These are phyloP conservation scores for Sporothrix mexicana DNA, from an alignment of 2,329 filamentous ascomycete genomes.

Conservation along the genomic window DNA sequence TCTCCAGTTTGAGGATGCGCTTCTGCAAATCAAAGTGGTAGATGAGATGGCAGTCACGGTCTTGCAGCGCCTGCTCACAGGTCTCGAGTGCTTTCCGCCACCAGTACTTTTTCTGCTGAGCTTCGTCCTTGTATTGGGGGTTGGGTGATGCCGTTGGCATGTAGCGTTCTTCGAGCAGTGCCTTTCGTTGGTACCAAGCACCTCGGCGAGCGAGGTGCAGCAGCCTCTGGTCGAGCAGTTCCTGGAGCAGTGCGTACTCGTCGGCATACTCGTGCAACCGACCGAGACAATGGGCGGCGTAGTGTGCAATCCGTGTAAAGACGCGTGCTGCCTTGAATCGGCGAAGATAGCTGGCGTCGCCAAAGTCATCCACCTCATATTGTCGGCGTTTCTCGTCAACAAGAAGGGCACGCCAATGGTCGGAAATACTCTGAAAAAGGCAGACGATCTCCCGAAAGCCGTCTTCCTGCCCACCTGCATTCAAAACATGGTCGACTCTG, in stretches of 20 bases:
- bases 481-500: conserved; percentile 79
- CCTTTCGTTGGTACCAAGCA: conserved; percentile 94
- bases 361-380: conserved; percentile 74
- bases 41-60: conserved; percentile 86
- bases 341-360: conserved; percentile 86
- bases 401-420: conserved; percentile 78
- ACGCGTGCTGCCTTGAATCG: conserved; percentile 91
- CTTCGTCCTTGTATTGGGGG: conserved; percentile 46
- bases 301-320: conserved; percentile 91
- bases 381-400: conserved; percentile 79
- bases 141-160: conserved; percentile 68
- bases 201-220: conserved; percentile 87
- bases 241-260: conserved; percentile 75
- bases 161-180: conserved; percentile 92
- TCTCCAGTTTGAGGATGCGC: conserved; percentile 89
- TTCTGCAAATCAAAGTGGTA: conserved; percentile 96
- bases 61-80: conserved; percentile 85
- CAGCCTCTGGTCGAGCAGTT: conserved; percentile 78
- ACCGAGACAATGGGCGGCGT: conserved; percentile 78
- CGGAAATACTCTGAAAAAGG: conserved; percentile 75
- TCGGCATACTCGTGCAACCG: conserved; percentile 79
- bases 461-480: conserved; percentile 73
- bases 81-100: conserved; percentile 75
- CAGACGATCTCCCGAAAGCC: conserved; percentile 71
- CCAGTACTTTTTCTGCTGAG: conserved; percentile 79